A percentile compares a stretch with the other conserved stretches of the same genome.
These are phyloP conservation scores for Leccinum variicolor DNA, from an alignment of 768 basidiomycete species.

Conservation along the genomic window DNA sequence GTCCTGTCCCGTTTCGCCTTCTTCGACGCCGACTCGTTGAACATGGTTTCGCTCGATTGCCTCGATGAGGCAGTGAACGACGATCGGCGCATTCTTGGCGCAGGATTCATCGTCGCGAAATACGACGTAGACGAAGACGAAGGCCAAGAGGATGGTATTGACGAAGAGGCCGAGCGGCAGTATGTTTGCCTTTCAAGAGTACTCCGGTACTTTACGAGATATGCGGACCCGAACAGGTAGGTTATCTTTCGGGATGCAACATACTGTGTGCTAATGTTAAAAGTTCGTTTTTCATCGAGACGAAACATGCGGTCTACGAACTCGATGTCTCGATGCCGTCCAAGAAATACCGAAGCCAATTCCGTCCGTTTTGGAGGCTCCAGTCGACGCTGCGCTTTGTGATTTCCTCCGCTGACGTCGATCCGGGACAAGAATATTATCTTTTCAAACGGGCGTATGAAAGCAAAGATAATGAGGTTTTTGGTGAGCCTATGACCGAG, in stretches of 20 bases:
- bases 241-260: constrained; percentile 22
- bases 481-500: constrained; percentile 17
- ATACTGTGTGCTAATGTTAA: background rate
- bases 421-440: constrained; percentile 29
- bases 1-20: constrained; percentile 55
- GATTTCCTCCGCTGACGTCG: constrained; percentile 25
- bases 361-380: constrained; percentile 47
- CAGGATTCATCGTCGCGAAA: constrained; percentile 48
- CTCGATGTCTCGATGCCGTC: constrained; percentile 42
- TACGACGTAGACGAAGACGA: constrained; percentile 58
- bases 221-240: constrained; percentile 47
- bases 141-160: constrained; percentile 52
- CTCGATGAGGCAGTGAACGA: constrained; percentile 19
- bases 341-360: constrained; percentile 38
- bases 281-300: constrained; percentile 68
- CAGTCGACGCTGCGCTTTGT: constrained; percentile 51
- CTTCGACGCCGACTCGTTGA: constrained; percentile 50
- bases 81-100: constrained; percentile 47
- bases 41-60: constrained; percentile 37
- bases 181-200: constrained; percentile 49
- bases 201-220: constrained; percentile 49
- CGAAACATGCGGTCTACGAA: constrained; percentile 60
- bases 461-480: constrained; percentile 8
- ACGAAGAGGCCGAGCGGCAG: constrained; percentile 31
- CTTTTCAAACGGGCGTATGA: constrained; percentile 37